These are phyloP conservation scores for Nakazawaea ernobii DNA, from an alignment of 805 yeast genomes.

Conservation along the genomic window DNA sequence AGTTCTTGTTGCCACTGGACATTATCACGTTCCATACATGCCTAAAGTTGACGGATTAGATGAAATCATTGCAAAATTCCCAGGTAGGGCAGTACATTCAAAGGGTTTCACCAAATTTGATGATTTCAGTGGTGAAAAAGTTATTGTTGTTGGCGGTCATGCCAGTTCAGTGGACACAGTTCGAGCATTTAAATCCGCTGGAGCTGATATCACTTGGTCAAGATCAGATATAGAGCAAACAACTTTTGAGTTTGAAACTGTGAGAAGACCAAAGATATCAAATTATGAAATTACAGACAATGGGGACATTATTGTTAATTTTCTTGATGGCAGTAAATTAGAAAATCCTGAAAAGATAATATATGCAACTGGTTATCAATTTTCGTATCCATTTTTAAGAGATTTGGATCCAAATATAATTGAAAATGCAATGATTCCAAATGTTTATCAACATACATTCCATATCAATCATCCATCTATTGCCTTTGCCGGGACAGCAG, in stretches of 20 bases:
- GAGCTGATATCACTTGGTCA: conserved; percentile 1
- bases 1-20: conserved; percentile 38
- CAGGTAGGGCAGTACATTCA: conserved; percentile 19
- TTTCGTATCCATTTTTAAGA: conserved; percentile 20
- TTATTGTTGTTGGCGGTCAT: conserved; percentile 8
- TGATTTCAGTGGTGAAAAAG: conserved; percentile 14
- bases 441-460: conserved; percentile 29
- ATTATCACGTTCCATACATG: conserved; percentile 32
- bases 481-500: conserved; percentile 31
- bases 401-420: conserved; percentile 19
- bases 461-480: conserved; percentile 26
- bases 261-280: conserved; percentile 22
- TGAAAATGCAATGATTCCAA: conserved; percentile 23
- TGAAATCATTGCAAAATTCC: conserved; percentile 13
- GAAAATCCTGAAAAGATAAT: conserved; percentile 18
- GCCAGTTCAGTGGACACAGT: conserved; percentile 7
- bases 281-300: conserved; percentile 13
- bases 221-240: no score
- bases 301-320: conserved; percentile 16
- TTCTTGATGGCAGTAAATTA: conserved; percentile 17
- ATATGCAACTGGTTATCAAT: conserved; percentile 24
- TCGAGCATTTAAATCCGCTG: not conserved
- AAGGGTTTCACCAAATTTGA: conserved; percentile 19
- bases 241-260: conserved; percentile 11
- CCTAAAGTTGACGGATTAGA: conserved; percentile 35